A percentile compares a stretch with the other conserved stretches of the same genome.
Conservation (phyloP, 2,329 filamentous ascomycete species). For the Mollisia scopiformis region DNA sequence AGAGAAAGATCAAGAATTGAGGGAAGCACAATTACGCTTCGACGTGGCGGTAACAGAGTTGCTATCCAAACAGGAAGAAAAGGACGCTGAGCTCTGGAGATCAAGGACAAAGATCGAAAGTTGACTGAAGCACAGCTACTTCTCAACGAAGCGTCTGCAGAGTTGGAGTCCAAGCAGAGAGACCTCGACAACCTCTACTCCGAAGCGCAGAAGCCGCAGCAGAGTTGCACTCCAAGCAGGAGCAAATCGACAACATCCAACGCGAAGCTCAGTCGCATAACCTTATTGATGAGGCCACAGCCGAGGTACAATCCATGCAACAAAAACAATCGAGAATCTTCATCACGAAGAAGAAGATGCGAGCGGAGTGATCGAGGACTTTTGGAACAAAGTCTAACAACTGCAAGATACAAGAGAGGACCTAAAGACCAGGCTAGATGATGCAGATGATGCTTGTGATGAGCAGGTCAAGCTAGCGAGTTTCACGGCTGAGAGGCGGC, state of each 20-base stretch:
- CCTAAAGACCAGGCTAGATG: neutral
- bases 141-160: too few relatives aligned
- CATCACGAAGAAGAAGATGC: neutral
- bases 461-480: neutral
- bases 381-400: neutral
- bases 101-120: too few relatives aligned
- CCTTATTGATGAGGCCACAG: too few relatives aligned
- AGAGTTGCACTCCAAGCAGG: neutral
- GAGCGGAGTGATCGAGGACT: neutral
- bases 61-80: too few relatives aligned
- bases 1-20: neutral
- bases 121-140: too few relatives aligned
- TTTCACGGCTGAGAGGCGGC: neutral
- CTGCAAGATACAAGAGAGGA: neutral
- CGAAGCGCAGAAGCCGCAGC: neutral
- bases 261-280: too few relatives aligned
- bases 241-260: neutral
- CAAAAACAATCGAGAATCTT: neutral
- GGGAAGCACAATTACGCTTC: too few relatives aligned
- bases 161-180: too few relatives aligned
- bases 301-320: too few relatives aligned
- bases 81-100: too few relatives aligned
- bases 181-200: neutral
- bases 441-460: neutral
- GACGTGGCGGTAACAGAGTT: too few relatives aligned